Percentiles rank a stretch among this genome's conserved stretches.
Conservation (phyloP, 202 grass and related monocot genomes). For the Dendrocalamus latiflorus region DNA sequence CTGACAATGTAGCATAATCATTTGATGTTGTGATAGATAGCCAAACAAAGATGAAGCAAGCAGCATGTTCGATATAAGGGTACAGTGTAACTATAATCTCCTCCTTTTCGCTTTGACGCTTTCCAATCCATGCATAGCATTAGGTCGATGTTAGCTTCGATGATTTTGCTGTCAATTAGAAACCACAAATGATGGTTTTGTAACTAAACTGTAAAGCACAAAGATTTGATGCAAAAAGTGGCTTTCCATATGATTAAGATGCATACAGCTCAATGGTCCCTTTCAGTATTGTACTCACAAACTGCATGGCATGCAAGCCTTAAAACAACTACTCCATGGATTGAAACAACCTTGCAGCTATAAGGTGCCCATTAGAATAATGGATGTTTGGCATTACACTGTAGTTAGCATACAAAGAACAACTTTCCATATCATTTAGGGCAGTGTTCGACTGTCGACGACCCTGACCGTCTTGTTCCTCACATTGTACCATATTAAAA, state of each 20-base stretch:
- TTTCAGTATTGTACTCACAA: not conserved
- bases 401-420: conserved; percentile 8
- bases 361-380: conserved; percentile 8
- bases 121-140: not conserved
- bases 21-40: too few relatives aligned
- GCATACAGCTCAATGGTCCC: not conserved
- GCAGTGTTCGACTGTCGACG: too few relatives aligned
- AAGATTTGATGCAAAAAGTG: too few relatives aligned
- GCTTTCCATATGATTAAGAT: not conserved
- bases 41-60: too few relatives aligned
- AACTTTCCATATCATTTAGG: too few relatives aligned
- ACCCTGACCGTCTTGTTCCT: too few relatives aligned
- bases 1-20: too few relatives aligned
- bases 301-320: conserved; percentile 15
- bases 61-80: too few relatives aligned
- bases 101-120: not conserved
- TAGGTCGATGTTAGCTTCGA: not conserved
- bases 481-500: too few relatives aligned
- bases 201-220: not conserved
- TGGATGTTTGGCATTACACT: conserved; percentile 1
- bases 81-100: conserved; percentile 9
- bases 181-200: not conserved
- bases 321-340: conserved; percentile 19
- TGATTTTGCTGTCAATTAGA: not conserved
- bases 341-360: not conserved